phyloP scores from a whole-genome alignment of 2,329 filamentous ascomycete species.

The Decorospora gaudefroyi region DNA sequence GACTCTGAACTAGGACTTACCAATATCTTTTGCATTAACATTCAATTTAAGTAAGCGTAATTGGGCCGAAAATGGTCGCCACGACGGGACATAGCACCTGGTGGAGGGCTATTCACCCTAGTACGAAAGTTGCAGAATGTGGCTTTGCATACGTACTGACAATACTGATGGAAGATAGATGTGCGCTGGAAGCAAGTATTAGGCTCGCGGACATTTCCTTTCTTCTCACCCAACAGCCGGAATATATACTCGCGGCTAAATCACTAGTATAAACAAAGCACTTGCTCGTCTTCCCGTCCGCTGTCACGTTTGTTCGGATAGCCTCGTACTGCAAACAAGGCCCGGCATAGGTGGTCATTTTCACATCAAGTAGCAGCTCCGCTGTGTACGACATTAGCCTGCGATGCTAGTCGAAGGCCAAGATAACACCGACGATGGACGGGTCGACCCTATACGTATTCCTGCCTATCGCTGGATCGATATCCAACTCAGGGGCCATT shows the following conservation, averaged over 20 bases:
- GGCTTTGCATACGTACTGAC: no score
- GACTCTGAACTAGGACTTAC: no score
- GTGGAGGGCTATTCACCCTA: no score
- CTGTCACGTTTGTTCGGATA: background rate
- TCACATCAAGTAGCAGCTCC: background rate
- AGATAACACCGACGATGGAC: conserved; percentile 6
- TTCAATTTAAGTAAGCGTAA: no score
- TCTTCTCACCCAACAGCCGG: background rate
- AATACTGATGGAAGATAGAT: no score
- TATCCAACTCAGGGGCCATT: background rate
- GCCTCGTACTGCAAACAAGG: conserved; percentile 1
- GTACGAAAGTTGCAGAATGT: no score
- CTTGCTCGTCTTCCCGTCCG: background rate
- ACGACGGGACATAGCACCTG: no score
- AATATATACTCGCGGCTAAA: conserved; percentile 1
- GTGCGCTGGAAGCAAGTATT: no score
- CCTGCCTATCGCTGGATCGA: conserved; percentile 1
- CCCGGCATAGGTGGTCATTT: background rate
- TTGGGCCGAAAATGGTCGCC: no score
- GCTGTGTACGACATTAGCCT: conserved; percentile 3
- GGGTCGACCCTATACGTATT: background rate
- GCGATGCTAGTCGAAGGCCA: background rate
- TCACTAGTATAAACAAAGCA: background rate
- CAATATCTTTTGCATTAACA: no score
- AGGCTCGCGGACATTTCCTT: no score